Percentiles rank a stretch among this genome's conserved stretches.
phyloP scores from a whole-genome alignment of 345 rosid genomes.

The Triadica sebifera region DNA sequence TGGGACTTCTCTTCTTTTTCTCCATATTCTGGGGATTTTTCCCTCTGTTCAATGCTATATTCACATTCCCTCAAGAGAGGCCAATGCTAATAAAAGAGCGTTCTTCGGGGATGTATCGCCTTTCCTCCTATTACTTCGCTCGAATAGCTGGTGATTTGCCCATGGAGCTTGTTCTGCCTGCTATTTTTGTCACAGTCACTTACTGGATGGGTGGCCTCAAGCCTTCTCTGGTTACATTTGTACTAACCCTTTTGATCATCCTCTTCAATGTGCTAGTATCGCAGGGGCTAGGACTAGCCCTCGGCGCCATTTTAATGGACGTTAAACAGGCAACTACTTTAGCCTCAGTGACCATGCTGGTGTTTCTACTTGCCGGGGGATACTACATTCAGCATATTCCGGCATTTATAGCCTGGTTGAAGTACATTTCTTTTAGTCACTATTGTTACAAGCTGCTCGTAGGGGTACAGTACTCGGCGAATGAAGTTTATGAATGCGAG shows the following conservation, averaged over 20 bases:
- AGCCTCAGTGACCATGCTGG: conserved; percentile 81
- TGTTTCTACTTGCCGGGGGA: conserved; percentile 77
- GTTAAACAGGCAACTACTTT: conserved; percentile 77
- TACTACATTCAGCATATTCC: conserved; percentile 90
- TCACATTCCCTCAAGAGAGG: conserved; percentile 83
- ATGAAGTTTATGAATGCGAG: conserved; percentile 66
- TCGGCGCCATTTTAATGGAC: conserved; percentile 86
- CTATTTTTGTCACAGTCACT: conserved; percentile 60
- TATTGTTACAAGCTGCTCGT: conserved; percentile 84
- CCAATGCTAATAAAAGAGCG: conserved; percentile 87
- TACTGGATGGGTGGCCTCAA: conserved; percentile 99
- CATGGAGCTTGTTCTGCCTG: conserved; percentile 92
- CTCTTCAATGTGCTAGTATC: conserved; percentile 82
- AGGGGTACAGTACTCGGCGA: conserved; percentile 63
- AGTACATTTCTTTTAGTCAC: conserved; percentile 78
- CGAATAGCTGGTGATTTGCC: conserved; percentile 82
- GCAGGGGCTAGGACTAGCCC: conserved; percentile 76
- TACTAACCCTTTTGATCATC: conserved; percentile 58
- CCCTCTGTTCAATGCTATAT: conserved; percentile 78
- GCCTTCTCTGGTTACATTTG: conserved; percentile 60
- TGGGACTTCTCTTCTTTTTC: conserved; percentile 85
- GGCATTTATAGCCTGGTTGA: conserved; percentile 77
- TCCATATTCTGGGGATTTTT: conserved; percentile 93
- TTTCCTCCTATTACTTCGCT: conserved; percentile 80
- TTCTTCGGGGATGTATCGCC: conserved; percentile 85